Percentiles rank a stretch among this genome's conserved stretches.
These are phyloP conservation scores for Monilinia laxa DNA, from an alignment of 2,329 filamentous ascomycete genomes.

Conservation along the genomic window DNA sequence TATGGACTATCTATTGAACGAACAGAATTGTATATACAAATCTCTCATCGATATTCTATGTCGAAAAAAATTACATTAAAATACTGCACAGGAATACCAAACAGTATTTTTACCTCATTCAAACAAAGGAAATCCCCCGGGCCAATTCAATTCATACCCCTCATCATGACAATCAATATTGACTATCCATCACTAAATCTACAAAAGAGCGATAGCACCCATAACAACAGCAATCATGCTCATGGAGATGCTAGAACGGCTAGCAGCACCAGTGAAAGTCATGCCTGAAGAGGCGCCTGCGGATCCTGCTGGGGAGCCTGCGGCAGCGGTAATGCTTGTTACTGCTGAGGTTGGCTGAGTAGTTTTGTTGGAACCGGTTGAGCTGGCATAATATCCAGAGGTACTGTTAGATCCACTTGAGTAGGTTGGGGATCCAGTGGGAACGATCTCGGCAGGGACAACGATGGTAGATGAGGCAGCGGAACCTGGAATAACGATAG, in stretches of 20 bases:
- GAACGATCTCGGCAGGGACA: neutral
- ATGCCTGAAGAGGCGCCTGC: neutral
- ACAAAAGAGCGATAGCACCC: conserved; percentile 17
- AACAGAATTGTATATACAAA: neutral
- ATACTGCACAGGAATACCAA: neutral
- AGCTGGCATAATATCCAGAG: neutral
- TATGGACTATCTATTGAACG: neutral
- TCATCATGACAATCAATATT: neutral
- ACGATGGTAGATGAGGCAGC: neutral
- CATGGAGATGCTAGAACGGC: conserved; percentile 13
- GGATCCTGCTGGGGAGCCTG: neutral
- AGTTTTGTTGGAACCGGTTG: neutral
- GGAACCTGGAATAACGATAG: neutral
- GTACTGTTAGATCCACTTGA: neutral
- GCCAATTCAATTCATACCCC: neutral
- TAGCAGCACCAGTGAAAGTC: conserved; percentile 13
- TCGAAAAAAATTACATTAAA: conserved; percentile 10
- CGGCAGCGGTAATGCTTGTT: neutral
- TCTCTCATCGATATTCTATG: neutral
- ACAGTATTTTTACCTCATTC: conserved; percentile 5
- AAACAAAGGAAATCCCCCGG: conserved; percentile 9
- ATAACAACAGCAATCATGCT: conserved; percentile 4
- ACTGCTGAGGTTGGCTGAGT: neutral
- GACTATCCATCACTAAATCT: neutral
- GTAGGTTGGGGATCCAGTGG: neutral